Evolutionary conservation across 83 land plant genomes (phyloP), one percentile per base, ranked within the genome.

Genomic region (Picea abies): DNA sequence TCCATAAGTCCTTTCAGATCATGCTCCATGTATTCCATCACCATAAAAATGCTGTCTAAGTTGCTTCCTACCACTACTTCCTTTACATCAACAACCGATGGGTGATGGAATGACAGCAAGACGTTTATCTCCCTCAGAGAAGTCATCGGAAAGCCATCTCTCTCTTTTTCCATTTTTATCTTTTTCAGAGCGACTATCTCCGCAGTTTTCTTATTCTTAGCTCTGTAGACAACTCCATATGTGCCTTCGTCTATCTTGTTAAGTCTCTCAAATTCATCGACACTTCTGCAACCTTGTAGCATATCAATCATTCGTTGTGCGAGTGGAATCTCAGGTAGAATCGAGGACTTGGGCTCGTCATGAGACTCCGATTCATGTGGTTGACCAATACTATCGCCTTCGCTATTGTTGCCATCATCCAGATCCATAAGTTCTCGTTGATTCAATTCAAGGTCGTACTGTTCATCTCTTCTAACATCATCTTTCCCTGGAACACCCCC

Each of bases 1-100:
- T 93, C 95, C 96, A 96, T 93, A 56, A 96, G 82, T 32, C 90
- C 92, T 58, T 96, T 96, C n/a, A 98, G 90, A 82, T 98, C 97
- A 87, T 94, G 99, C 61, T 96, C 99, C 99, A 98, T 98, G 82
- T 98, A 96, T 85, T 98, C 99, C 99, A 98, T 98, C 14, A 93
- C 99, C 99, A 96, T 96, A 63, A 88, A 98, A 73, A 98, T 89
- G 69, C 87, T 89, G 77, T 96, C 97, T 60, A 92, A 79, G 75
- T 78, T 89, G 80, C 89, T 92, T 16, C 92, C 99, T 9, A 94
- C 91, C 16, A 94, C 99, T 78, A 98, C 97, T 84, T 98, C 99
- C 84, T 98, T 98, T 35, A 96, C 95, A 90, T 92, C 90, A 22
- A 98, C 99, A 63, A 96, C 84, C 16, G 96, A 98, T 4, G 94